Evolutionary conservation across 768 basidiomycete species (phyloP), one percentile per base, ranked within the genome.

Genomic region (Trametes coccinea): DNA sequence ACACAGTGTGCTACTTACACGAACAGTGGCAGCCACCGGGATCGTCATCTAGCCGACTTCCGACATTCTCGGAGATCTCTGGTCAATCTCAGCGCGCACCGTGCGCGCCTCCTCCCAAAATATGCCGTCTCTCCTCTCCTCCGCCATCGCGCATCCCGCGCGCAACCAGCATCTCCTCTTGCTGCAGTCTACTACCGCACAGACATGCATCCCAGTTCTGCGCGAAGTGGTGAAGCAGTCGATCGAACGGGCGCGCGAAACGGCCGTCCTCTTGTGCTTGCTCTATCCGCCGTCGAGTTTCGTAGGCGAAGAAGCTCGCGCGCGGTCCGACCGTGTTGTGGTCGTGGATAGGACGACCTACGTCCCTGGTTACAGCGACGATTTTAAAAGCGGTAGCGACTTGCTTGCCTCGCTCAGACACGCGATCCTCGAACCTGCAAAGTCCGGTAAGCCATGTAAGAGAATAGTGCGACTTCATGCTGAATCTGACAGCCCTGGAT

Each of bases 321-420:
- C 55, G 29, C 60, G 52, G 13, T 22, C 51, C 49, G 73, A 62
- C 16, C 67, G 73, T 48, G 61, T 84, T 2, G 69, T 75, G 43
- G 68, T 82, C 13, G 71, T 85, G 64, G 82, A 90, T 63, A 82
- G 79, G 70, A 78, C 81, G 16, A 74, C 66, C 29, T 70, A 70
- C 58, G 75, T 89, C 9, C 85, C 86, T 1, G 84, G 79, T 33
- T 90, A 90, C 62, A 75, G 78, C 43, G 61, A 69, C 29, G 72
- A 73, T 62, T 27, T 44, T 22, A 77, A 79, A 22, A 22, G 22
- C 66, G 64, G 69, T 13, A 66, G 74, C 44, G 66, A 73, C 3
- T 72, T 76, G 1, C 33, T 41, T 33, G 37, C 50, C 2, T 34
- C 31, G 16, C 7, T 59, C 30, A 45, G 16, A 34, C 17, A n/a